A percentile compares a stretch with the other conserved stretches of the same genome.
Evolutionary conservation across 2,329 filamentous ascomycete species (phyloP).

Genomic region (Colletotrichum graminicola): DNA sequence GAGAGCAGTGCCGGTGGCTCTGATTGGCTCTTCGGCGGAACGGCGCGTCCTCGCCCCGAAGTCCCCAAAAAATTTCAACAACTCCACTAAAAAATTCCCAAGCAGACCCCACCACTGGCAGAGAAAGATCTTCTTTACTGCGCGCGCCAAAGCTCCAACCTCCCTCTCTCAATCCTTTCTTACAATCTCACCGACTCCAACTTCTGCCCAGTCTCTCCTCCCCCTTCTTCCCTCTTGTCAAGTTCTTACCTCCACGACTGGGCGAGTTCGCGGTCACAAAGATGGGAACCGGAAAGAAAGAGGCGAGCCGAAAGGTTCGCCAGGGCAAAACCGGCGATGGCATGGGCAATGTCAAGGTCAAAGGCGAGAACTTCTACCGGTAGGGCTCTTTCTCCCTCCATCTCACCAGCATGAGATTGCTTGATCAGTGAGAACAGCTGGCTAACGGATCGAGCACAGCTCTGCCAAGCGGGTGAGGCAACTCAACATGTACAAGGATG

Average conservation of each 20-base stretch:
- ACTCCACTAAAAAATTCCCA: constrained; percentile 41
- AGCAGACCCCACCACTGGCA: constrained; percentile 30
- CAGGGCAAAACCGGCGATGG: constrained; percentile 89
- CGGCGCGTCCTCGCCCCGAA: constrained; percentile 35
- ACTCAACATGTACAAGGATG: constrained; percentile 91
- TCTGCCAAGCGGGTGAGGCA: constrained; percentile 88
- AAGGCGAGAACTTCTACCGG: constrained; percentile 99
- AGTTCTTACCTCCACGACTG: constrained; percentile 44
- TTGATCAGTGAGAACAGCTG: neutral
- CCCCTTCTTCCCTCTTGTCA: constrained; percentile 11
- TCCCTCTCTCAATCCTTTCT: constrained; percentile 42
- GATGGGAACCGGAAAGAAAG: constrained; percentile 95
- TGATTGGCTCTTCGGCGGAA: constrained; percentile 39
- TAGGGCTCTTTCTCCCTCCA: constrained; percentile 53
- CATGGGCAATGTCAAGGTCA: constrained; percentile 90
- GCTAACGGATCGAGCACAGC: constrained; percentile 46
- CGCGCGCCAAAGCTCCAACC: constrained; percentile 32
- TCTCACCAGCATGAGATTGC: neutral
- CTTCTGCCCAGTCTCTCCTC: constrained; percentile 32
- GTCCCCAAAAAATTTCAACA: constrained; percentile 37
- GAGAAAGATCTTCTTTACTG: constrained; percentile 39
- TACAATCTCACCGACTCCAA: constrained; percentile 28
- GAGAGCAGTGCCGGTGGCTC: neutral
- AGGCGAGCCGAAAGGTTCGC: constrained; percentile 83
- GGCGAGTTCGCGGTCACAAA: constrained; percentile 43